Conservation (phyloP, 176 grass and related monocot species). For the Puccinellia tenuiflora region DNA sequence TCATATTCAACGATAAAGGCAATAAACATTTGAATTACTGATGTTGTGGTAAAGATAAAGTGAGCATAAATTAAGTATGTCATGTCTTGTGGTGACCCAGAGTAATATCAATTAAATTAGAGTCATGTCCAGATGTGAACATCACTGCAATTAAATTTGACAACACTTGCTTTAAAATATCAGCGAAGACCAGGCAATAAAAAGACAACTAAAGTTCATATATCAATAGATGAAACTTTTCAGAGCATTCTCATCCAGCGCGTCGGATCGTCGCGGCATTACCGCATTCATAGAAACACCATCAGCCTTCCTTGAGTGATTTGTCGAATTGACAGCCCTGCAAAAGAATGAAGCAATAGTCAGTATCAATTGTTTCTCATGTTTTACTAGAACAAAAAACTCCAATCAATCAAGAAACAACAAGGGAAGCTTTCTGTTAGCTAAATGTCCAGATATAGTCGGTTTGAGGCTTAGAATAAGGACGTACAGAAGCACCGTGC, state of each 20-base stretch:
- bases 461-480: neutral
- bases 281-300: neutral
- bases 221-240: neutral
- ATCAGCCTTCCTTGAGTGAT: conserved; percentile 11
- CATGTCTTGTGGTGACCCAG: neutral
- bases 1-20: neutral
- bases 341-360: neutral
- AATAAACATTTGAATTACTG: neutral
- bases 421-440: neutral
- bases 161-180: neutral
- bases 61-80: neutral
- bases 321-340: neutral
- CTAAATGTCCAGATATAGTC: neutral
- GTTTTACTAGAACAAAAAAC: neutral
- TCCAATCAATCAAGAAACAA: neutral
- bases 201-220: neutral
- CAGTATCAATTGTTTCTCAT: neutral
- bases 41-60: neutral
- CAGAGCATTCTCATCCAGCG: neutral
- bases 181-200: neutral
- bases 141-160: neutral
- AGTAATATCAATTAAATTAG: neutral
- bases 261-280: neutral
- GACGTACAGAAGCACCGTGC: neutral
- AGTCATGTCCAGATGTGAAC: neutral